phyloP scores from a whole-genome alignment of 768 basidiomycete genomes.

The Krasilnikovozyma curviuscula region DNA sequence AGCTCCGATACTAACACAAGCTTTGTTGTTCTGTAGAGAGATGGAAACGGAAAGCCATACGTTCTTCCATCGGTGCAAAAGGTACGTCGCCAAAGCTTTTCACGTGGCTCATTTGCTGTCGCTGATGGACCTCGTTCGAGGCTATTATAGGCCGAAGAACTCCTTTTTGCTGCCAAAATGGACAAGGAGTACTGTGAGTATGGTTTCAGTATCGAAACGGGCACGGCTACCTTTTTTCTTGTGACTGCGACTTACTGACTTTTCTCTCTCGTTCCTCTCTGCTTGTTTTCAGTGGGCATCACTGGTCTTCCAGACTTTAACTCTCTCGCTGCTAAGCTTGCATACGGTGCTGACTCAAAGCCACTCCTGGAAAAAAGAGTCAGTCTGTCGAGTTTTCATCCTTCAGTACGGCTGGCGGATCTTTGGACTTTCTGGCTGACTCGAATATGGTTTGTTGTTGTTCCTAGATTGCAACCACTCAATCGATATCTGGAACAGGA shows the following conservation, averaged over 20 bases:
- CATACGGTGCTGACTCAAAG: constrained; percentile 63
- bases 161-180: constrained; percentile 41
- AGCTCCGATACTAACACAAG: not conserved
- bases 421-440: not conserved
- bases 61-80: constrained; percentile 75
- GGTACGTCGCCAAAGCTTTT: constrained; percentile 28
- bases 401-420: not conserved
- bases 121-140: not conserved
- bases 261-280: not conserved
- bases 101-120: not conserved
- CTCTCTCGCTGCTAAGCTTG: constrained; percentile 66
- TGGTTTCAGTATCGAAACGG: not conserved
- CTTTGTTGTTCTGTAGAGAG: constrained; percentile 31
- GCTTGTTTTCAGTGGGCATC: constrained; percentile 46
- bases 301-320: constrained; percentile 76
- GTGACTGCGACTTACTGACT: too few relatives aligned
- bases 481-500: constrained; percentile 94
- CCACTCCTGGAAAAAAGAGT: constrained; percentile 47
- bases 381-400: constrained; percentile 19
- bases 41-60: constrained; percentile 86
- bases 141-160: constrained; percentile 47
- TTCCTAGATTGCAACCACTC: constrained; percentile 56
- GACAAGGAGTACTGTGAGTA: constrained; percentile 68
- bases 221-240: not conserved
- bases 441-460: not conserved